These are phyloP conservation scores for Agastache rugosa DNA, from an alignment of 257 asterid species.

Conservation along the genomic window DNA sequence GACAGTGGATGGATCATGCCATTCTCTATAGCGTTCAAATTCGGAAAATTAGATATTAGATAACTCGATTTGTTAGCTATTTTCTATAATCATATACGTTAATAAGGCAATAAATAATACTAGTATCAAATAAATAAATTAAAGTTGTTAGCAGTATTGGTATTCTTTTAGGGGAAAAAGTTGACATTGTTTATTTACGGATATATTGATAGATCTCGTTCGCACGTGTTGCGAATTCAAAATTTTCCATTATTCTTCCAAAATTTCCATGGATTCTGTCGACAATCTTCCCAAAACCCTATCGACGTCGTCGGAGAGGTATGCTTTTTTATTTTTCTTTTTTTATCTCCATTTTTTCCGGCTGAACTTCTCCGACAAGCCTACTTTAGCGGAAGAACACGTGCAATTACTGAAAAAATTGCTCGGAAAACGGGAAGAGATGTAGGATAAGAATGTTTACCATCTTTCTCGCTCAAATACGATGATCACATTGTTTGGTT, in stretches of 20 bases:
- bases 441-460: not conserved
- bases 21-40: too few species aligned
- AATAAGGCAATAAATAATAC: too few species aligned
- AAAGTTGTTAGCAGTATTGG: not conserved
- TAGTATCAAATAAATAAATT: too few species aligned
- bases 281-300: constrained; percentile 24
- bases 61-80: too few species aligned
- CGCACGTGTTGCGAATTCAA: not conserved
- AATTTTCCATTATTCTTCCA: not conserved
- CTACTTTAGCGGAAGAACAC: not conserved
- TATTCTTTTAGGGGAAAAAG: too few species aligned
- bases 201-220: too few species aligned
- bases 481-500: constrained; percentile 14
- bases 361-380: not conserved
- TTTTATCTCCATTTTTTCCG: not conserved
- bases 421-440: not conserved
- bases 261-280: constrained; percentile 35
- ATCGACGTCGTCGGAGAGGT: constrained; percentile 32
- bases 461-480: not conserved
- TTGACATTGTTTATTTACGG: not conserved
- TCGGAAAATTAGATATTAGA: too few species aligned
- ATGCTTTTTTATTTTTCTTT: not conserved
- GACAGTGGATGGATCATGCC: too few species aligned
- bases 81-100: too few species aligned
- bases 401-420: constrained; percentile 7